These are phyloP conservation scores for Cucurbita maxima DNA, from an alignment of 306 rosid species.

Conservation along the genomic window DNA sequence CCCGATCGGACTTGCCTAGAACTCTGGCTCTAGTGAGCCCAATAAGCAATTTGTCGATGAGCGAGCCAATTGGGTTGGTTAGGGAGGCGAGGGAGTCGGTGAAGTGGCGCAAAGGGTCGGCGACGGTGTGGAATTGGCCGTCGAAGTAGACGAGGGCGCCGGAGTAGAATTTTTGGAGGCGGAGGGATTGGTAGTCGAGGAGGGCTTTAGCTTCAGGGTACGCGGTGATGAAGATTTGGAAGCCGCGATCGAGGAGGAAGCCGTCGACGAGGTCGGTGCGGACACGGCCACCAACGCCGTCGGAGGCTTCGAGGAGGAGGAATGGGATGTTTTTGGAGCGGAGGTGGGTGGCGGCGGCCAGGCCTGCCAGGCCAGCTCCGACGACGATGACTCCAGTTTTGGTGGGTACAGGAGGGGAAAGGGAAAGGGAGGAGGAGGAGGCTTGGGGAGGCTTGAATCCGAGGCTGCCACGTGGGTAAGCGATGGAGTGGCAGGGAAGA, in stretches of 20 bases:
- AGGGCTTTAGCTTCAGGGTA: constrained; percentile 71
- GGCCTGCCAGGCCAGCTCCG: constrained; percentile 82
- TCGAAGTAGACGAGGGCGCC: constrained; percentile 46
- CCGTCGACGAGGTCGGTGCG: constrained; percentile 60
- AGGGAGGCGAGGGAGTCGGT: constrained; percentile 42
- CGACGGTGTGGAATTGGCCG: constrained; percentile 70
- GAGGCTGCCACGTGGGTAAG: background rate
- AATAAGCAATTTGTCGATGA: constrained; percentile 52
- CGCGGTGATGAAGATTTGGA: constrained; percentile 88
- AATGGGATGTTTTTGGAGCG: constrained; percentile 49
- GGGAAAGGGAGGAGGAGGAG: background rate
- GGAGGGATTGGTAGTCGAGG: constrained; percentile 42
- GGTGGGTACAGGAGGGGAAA: background rate
- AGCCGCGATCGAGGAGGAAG: constrained; percentile 76
- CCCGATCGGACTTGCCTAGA: constrained; percentile 34
- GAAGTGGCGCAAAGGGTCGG: constrained; percentile 62
- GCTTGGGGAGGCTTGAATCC: constrained; percentile 27
- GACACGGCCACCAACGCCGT: constrained; percentile 70
- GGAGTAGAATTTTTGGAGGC: constrained; percentile 58
- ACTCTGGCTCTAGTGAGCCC: constrained; percentile 38
- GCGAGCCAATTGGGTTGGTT: constrained; percentile 49
- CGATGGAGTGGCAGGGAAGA: background rate
- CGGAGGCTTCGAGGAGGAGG: constrained; percentile 61
- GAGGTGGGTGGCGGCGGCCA: constrained; percentile 72
- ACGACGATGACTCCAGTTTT: constrained; percentile 39